Conservation (phyloP, 208 protist species). For the Acanthamoeba rhysodes region DNA sequence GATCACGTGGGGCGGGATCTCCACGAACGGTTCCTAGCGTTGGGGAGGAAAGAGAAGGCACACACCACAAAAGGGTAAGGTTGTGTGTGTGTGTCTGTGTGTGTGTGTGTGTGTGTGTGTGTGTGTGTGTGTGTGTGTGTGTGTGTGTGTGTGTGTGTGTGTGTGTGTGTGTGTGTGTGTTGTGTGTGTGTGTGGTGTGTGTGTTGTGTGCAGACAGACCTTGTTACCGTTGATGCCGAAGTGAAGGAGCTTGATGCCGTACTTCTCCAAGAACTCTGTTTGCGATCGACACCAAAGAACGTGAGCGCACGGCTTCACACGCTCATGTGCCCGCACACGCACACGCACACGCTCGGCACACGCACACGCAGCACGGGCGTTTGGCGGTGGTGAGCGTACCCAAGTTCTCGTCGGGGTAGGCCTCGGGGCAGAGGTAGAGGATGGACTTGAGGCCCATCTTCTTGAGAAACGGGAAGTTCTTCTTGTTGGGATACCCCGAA, state of each 20-base stretch:
- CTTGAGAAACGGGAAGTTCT: constrained; percentile 97
- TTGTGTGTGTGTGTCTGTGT: background rate
- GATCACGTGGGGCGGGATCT: constrained; percentile 95
- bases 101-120: background rate
- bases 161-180: too few relatives aligned
- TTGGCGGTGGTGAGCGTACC: background rate
- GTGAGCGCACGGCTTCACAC: background rate
- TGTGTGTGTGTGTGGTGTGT: too few relatives aligned
- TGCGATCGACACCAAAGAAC: constrained; percentile 84
- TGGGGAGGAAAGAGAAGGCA: background rate
- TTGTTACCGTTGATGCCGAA: constrained; percentile 97
- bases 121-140: too few relatives aligned
- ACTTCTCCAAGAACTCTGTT: constrained; percentile 95
- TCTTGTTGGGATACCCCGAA: constrained; percentile 96
- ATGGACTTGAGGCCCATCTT: constrained; percentile 96
- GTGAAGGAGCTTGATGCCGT: constrained; percentile 89
- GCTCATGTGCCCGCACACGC: too few relatives aligned
- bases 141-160: too few relatives aligned
- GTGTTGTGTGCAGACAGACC: too few relatives aligned
- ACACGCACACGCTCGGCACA: background rate
- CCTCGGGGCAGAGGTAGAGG: constrained; percentile 83
- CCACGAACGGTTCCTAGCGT: constrained; percentile 96
- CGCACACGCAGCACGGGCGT: background rate
- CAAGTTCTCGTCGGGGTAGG: constrained; percentile 71
- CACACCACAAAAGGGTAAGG: too few relatives aligned